A percentile compares a stretch with the other conserved stretches of the same genome.
phyloP scores from a whole-genome alignment of 225 moss, liverwort and hornwort genomes.

The Anthoceros angustus region DNA sequence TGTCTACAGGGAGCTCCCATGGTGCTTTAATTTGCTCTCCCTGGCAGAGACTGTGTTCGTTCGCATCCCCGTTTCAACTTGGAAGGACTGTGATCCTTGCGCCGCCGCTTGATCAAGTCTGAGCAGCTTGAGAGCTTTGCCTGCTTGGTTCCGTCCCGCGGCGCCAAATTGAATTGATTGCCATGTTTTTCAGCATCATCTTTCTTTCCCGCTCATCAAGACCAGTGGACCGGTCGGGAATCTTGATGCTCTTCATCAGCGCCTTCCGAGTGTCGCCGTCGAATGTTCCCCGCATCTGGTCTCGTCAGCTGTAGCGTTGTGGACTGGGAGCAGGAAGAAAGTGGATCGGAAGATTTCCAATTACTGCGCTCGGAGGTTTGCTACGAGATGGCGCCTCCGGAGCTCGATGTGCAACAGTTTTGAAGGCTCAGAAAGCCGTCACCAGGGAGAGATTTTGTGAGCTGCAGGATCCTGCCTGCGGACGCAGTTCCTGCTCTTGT shows the following conservation, averaged over 20 bases:
- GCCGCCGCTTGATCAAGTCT: too few relatives aligned
- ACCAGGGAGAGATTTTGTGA: too few relatives aligned
- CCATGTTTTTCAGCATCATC: not conserved
- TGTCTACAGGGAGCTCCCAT: too few relatives aligned
- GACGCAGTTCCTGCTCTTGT: not conserved
- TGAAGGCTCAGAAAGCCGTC: too few relatives aligned
- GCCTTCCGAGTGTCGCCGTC: not conserved
- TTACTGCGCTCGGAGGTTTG: not conserved
- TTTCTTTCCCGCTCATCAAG: not conserved
- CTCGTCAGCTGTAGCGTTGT: not conserved
- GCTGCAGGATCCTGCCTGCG: not conserved
- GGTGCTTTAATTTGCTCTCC: too few relatives aligned
- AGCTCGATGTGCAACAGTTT: too few relatives aligned
- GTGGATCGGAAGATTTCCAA: not conserved
- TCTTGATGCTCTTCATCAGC: not conserved
- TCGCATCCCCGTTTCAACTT: too few relatives aligned
- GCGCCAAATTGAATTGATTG: not conserved
- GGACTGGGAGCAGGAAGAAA: not conserved
- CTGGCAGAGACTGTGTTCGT: too few relatives aligned
- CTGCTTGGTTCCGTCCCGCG: too few relatives aligned
- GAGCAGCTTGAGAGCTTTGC: too few relatives aligned
- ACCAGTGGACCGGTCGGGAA: not conserved
- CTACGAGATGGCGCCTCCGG: too few relatives aligned
- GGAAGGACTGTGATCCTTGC: too few relatives aligned
- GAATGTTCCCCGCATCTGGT: not conserved